Evolutionary conservation across 2,329 filamentous ascomycete species (phyloP).

Genomic region (Ophiostoma sp.): DNA sequence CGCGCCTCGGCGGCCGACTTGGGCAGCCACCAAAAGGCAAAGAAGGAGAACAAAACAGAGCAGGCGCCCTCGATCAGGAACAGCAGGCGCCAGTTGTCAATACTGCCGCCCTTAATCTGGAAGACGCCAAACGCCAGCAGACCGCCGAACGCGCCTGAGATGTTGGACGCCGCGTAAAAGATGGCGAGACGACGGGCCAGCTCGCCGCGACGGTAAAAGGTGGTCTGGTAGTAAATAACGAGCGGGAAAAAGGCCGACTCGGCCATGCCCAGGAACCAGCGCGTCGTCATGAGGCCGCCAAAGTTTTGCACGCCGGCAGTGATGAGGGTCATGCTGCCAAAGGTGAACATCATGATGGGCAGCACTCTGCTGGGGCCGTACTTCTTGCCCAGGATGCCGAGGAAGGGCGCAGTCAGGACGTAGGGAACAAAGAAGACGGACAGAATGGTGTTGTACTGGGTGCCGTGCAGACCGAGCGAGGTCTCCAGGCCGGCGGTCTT

Average conservation of each 20-base stretch:
- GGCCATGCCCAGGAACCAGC: conserved; percentile 63
- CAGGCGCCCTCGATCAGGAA: conserved; percentile 51
- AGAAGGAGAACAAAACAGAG: conserved; percentile 56
- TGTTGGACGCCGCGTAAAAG: conserved; percentile 41
- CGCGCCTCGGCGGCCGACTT: conserved; percentile 51
- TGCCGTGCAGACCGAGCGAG: conserved; percentile 17
- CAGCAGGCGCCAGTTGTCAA: conserved; percentile 46
- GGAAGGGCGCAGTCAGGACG: conserved; percentile 59
- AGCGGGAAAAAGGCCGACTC: conserved; percentile 29
- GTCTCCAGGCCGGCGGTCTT: conserved; percentile 25
- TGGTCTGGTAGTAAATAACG: conserved; percentile 48
- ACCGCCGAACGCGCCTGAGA: conserved; percentile 27
- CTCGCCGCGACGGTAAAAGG: conserved; percentile 67
- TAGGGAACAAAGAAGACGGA: conserved; percentile 73
- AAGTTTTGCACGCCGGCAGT: conserved; percentile 38
- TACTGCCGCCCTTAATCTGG: conserved; percentile 39
- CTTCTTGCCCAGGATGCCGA: conserved; percentile 62
- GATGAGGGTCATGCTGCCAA: conserved; percentile 60
- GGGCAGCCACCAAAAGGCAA: conserved; percentile 67
- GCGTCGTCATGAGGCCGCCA: conserved; percentile 39
- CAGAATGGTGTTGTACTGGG: conserved; percentile 61
- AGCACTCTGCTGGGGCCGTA: conserved; percentile 62
- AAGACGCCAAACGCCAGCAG: conserved; percentile 43
- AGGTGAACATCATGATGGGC: conserved; percentile 66
- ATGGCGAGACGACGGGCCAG: conserved; percentile 64